Evolutionary conservation across 805 yeast species (phyloP).

Genomic region (Pichia cephalocereana): DNA sequence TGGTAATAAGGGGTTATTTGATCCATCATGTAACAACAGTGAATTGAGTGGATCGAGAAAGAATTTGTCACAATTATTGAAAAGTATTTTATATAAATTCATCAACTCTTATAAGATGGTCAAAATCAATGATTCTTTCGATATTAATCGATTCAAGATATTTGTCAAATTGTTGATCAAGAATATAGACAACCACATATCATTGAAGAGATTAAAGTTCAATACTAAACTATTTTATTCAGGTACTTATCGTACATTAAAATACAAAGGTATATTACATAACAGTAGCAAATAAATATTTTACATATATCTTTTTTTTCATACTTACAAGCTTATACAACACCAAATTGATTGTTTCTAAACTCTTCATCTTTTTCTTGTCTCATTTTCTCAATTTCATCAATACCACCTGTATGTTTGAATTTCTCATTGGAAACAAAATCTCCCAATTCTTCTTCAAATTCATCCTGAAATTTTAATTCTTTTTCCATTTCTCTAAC

Average conservation of each 20-base stretch:
- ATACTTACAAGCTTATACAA: constrained; percentile 1
- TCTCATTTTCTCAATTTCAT: constrained; percentile 69
- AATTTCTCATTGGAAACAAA: constrained; percentile 74
- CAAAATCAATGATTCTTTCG: constrained; percentile 6
- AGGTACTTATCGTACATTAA: neutral
- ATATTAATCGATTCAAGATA: neutral
- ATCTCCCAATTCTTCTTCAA: constrained; percentile 76
- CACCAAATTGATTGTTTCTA: constrained; percentile 41
- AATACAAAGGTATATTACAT: constrained; percentile 2
- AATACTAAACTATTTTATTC: neutral
- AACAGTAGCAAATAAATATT: neutral
- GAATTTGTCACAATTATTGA: constrained; percentile 12
- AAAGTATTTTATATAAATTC: constrained; percentile 14
- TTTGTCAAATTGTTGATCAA: constrained; percentile 3
- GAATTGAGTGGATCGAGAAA: constrained; percentile 10
- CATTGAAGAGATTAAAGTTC: neutral
- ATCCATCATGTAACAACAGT: constrained; percentile 14
- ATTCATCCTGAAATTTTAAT: constrained; percentile 47
- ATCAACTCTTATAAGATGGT: constrained; percentile 12
- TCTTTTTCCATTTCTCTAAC: constrained; percentile 64
- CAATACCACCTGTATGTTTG: constrained; percentile 78
- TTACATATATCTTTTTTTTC: neutral
- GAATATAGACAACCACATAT: neutral
- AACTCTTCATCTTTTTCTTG: constrained; percentile 62
- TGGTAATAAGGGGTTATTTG: constrained; percentile 1